These are phyloP conservation scores for Dendrobium nobile DNA, from an alignment of 106 monocot species.

Conservation along the genomic window DNA sequence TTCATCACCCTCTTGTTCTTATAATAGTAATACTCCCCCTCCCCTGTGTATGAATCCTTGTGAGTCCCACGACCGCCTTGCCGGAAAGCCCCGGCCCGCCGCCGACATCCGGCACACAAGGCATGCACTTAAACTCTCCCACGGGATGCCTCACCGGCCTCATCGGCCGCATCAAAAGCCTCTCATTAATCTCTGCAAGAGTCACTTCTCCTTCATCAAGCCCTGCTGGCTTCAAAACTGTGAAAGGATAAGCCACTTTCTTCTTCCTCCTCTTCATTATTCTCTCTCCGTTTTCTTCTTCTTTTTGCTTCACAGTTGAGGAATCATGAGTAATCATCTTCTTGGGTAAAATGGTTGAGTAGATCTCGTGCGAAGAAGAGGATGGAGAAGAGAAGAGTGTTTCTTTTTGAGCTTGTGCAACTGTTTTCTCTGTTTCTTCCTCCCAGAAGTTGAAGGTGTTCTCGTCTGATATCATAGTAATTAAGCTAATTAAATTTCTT, in stretches of 20 bases:
- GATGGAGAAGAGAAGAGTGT: not conserved
- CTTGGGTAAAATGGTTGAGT: not conserved
- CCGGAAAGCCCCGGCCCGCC: slow-evolving; percentile 70
- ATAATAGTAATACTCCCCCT: slow-evolving; percentile 88
- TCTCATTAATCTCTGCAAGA: slow-evolving; percentile 69
- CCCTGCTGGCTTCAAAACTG: slow-evolving; percentile 61
- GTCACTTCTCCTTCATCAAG: slow-evolving; percentile 61
- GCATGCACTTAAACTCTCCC: slow-evolving; percentile 59
- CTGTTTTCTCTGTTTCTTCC: not conserved
- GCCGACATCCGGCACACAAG: slow-evolving; percentile 25
- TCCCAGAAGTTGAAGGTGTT: not conserved
- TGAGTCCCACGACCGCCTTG: slow-evolving; percentile 77
- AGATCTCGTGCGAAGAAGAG: not conserved
- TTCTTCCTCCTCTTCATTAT: slow-evolving; percentile 16
- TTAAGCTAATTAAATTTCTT: not conserved
- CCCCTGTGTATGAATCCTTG: slow-evolving; percentile 77
- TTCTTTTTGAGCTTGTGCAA: not conserved
- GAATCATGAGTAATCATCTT: not conserved
- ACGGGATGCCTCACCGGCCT: slow-evolving; percentile 85
- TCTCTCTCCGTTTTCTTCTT: not conserved
- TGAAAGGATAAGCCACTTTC: slow-evolving; percentile 64
- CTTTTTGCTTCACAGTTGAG: not conserved
- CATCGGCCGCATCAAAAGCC: slow-evolving; percentile 59
- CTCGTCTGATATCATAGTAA: not conserved
- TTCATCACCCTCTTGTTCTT: slow-evolving; percentile 75